A percentile compares a stretch with the other conserved stretches of the same genome.
Evolutionary conservation across 1,284 basidiomycete species (phyloP).

Genomic region (Amylostereum areolatum): DNA sequence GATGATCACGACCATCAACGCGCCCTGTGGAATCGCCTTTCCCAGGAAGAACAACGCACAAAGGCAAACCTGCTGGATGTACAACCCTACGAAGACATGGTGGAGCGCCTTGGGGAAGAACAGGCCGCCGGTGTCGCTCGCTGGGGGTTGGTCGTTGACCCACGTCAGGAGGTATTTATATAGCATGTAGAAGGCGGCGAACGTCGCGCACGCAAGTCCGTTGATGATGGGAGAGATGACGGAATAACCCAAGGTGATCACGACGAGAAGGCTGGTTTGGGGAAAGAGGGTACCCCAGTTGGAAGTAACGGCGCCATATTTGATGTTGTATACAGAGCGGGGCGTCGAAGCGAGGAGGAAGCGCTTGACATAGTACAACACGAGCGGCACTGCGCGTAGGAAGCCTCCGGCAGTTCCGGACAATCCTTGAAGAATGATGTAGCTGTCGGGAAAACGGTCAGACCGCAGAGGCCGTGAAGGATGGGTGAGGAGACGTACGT

Average conservation of each 20-base stretch:
- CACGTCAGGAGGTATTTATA: slow-evolving; percentile 91
- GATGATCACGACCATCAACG: slow-evolving; percentile 81
- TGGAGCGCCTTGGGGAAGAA: slow-evolving; percentile 96
- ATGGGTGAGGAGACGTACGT: slow-evolving; percentile 48
- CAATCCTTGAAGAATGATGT: slow-evolving; percentile 66
- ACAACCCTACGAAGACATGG: slow-evolving; percentile 91
- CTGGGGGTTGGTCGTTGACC: slow-evolving; percentile 68
- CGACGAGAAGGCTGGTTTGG: slow-evolving; percentile 65
- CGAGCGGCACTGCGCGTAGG: slow-evolving; percentile 69
- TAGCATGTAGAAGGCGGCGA: slow-evolving; percentile 79
- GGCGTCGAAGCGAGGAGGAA: slow-evolving; percentile 86
- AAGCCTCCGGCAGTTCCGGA: slow-evolving; percentile 76
- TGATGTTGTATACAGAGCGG: slow-evolving; percentile 76
- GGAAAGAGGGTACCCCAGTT: slow-evolving; percentile 88
- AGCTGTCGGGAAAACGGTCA: slow-evolving; percentile 31
- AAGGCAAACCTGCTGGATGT: slow-evolving; percentile 80
- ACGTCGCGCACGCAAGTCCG: slow-evolving; percentile 79
- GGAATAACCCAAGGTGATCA: slow-evolving; percentile 78
- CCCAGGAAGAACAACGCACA: slow-evolving; percentile 87
- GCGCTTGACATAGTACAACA: slow-evolving; percentile 84
- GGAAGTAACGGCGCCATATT: slow-evolving; percentile 60
- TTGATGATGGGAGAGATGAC: slow-evolving; percentile 94
- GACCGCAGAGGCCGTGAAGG: neutral
- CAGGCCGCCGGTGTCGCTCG: slow-evolving; percentile 84
- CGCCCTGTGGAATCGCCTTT: slow-evolving; percentile 65